These are phyloP conservation scores for Solanum appendiculatum DNA, from an alignment of 257 asterid genomes.

Conservation along the genomic window DNA sequence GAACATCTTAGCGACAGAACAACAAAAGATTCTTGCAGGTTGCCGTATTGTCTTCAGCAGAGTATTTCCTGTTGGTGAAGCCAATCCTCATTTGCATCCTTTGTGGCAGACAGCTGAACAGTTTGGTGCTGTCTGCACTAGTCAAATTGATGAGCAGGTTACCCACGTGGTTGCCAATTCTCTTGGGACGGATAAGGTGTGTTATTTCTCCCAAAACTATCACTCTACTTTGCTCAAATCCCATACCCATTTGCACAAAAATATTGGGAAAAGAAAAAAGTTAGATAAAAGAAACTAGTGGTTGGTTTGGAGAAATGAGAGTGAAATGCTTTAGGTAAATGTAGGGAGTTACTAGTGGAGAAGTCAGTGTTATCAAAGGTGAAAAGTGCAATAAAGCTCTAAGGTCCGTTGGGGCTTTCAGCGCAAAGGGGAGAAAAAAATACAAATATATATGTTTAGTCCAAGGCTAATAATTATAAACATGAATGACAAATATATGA, in stretches of 20 bases:
- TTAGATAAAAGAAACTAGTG: neutral
- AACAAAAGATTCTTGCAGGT: conserved; percentile 73
- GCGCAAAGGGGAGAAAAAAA: too few species aligned
- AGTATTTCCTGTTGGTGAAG: conserved; percentile 90
- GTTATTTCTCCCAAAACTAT: neutral
- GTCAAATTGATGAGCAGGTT: conserved; percentile 78
- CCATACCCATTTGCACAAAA: neutral
- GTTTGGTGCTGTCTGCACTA: conserved; percentile 89
- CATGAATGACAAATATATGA: too few species aligned
- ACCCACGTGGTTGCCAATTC: conserved; percentile 98
- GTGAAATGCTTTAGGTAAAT: neutral
- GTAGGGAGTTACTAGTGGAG: neutral
- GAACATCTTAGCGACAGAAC: conserved; percentile 78
- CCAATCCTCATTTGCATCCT: conserved; percentile 91
- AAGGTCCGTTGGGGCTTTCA: too few species aligned
- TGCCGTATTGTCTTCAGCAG: conserved; percentile 92
- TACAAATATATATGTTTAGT: too few species aligned
- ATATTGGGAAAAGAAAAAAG: neutral
- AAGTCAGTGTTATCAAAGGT: too few species aligned
- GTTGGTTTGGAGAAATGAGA: neutral
- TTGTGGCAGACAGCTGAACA: conserved; percentile 97
- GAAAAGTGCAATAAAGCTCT: too few species aligned
- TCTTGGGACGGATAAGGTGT: conserved; percentile 94
- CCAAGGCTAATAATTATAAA: too few species aligned
- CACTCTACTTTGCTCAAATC: neutral